These are phyloP conservation scores for Teunomyces tritomae DNA, from an alignment of 805 yeast genomes.

Conservation along the genomic window DNA sequence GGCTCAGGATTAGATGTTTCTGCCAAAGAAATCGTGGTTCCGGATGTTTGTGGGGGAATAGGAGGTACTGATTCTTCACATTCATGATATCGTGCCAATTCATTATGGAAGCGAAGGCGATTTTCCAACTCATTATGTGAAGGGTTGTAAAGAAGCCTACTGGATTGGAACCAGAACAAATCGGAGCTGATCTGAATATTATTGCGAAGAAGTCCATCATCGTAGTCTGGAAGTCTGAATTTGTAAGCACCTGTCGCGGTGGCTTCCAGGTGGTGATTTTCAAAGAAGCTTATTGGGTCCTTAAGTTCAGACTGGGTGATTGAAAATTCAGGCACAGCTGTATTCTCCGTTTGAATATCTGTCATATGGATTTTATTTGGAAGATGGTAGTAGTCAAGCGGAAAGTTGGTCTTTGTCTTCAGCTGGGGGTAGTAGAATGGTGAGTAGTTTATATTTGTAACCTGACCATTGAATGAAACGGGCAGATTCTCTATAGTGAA, in stretches of 20 bases:
- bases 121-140: constrained; percentile 40
- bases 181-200: constrained; percentile 41
- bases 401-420: constrained; percentile 42
- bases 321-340: not conserved
- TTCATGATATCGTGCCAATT: constrained; percentile 42
- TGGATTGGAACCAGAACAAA: constrained; percentile 50
- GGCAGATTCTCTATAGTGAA: constrained; percentile 14
- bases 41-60: not conserved
- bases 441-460: constrained; percentile 33
- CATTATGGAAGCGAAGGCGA: constrained; percentile 47
- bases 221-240: constrained; percentile 54
- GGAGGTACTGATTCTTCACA: not conserved
- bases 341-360: constrained; percentile 1
- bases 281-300: constrained; percentile 67
- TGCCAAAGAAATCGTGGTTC: not conserved
- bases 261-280: constrained; percentile 52
- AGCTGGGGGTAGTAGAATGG: constrained; percentile 48
- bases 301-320: constrained; percentile 35
- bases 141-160: constrained; percentile 47
- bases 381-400: constrained; percentile 40
- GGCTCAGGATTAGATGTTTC: not conserved
- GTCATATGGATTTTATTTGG: constrained; percentile 22
- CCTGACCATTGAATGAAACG: constrained; percentile 21
- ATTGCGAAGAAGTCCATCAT: constrained; percentile 16
- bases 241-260: constrained; percentile 71